Percentiles rank a stretch among this genome's conserved stretches.
phyloP scores from a whole-genome alignment of 345 rosid genomes.

The Moricandia moricandioides region DNA sequence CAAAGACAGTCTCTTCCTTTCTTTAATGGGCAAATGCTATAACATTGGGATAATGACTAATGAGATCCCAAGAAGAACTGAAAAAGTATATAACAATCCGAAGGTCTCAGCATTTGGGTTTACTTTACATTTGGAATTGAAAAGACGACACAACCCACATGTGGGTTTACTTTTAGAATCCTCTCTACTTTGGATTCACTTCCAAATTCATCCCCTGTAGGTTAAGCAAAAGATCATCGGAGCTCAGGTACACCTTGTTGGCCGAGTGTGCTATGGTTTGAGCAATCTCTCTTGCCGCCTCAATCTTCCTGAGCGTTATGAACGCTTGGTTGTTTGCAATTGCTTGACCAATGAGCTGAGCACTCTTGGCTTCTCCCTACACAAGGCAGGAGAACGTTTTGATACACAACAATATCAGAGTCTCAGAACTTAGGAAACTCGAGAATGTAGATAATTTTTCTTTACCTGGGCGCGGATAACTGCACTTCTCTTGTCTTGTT shows the following conservation, averaged over 20 bases:
- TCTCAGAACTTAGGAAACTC: background rate
- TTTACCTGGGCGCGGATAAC: constrained; percentile 83
- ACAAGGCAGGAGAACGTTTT: background rate
- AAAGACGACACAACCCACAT: no score
- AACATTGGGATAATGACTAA: no score
- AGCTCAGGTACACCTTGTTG: constrained; percentile 73
- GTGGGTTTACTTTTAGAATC: no score
- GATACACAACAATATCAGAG: background rate
- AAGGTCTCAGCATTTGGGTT: no score
- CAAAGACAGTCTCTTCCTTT: no score
- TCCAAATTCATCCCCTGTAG: no score
- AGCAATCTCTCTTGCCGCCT: constrained; percentile 86
- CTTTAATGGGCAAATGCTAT: no score
- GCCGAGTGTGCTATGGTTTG: constrained; percentile 60
- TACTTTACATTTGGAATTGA: no score
- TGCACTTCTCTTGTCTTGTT: constrained; percentile 89
- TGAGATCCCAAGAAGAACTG: no score
- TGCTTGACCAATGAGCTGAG: constrained; percentile 85
- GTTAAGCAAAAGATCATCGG: no score
- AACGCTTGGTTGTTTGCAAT: constrained; percentile 89
- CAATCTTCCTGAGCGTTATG: constrained; percentile 82
- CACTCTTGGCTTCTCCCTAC: constrained; percentile 90
- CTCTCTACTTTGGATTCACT: no score
- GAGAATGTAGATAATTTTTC: background rate
- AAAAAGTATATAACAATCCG: no score